These are phyloP conservation scores for Tricholoma terreum DNA, from an alignment of 768 basidiomycete species.

Conservation along the genomic window DNA sequence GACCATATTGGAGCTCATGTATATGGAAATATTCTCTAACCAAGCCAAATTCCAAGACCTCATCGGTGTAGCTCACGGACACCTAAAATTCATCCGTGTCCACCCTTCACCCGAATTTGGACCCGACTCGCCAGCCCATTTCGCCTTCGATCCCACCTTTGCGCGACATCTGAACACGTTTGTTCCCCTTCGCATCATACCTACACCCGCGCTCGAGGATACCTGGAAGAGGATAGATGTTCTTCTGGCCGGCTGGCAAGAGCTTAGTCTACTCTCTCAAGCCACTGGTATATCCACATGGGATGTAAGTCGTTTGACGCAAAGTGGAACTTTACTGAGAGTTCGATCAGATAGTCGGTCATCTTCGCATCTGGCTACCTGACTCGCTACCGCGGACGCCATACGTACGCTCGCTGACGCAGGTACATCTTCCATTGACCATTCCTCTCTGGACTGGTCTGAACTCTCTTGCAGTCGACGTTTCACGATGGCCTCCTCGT, in stretches of 20 bases:
- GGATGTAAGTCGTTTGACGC: slow-evolving; percentile 46
- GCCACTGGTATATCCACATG: slow-evolving; percentile 50
- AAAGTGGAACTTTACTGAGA: neutral
- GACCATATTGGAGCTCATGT: slow-evolving; percentile 51
- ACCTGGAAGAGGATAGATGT: slow-evolving; percentile 50
- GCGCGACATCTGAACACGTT: slow-evolving; percentile 64
- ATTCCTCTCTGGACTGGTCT: slow-evolving; percentile 1
- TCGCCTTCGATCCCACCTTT: slow-evolving; percentile 65
- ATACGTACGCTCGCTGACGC: slow-evolving; percentile 61
- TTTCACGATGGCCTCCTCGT: slow-evolving; percentile 58
- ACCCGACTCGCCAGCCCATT: slow-evolving; percentile 44
- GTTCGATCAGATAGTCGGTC: slow-evolving; percentile 41
- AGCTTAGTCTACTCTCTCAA: slow-evolving; percentile 44
- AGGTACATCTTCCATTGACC: slow-evolving; percentile 37
- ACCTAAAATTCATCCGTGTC: slow-evolving; percentile 39
- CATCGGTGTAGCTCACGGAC: slow-evolving; percentile 37
- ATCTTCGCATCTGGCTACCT: slow-evolving; percentile 46
- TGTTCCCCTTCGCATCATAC: slow-evolving; percentile 64
- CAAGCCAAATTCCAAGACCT: slow-evolving; percentile 34
- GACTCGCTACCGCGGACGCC: slow-evolving; percentile 41
- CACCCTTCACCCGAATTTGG: slow-evolving; percentile 35
- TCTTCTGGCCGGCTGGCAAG: slow-evolving; percentile 55
- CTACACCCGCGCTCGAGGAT: slow-evolving; percentile 43
- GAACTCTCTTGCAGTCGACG: slow-evolving; percentile 38
- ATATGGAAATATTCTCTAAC: slow-evolving; percentile 36